A percentile compares a stretch with the other conserved stretches of the same genome.
Evolutionary conservation across 2,329 filamentous ascomycete species (phyloP).

Genomic region (Venturia aucupariae): DNA sequence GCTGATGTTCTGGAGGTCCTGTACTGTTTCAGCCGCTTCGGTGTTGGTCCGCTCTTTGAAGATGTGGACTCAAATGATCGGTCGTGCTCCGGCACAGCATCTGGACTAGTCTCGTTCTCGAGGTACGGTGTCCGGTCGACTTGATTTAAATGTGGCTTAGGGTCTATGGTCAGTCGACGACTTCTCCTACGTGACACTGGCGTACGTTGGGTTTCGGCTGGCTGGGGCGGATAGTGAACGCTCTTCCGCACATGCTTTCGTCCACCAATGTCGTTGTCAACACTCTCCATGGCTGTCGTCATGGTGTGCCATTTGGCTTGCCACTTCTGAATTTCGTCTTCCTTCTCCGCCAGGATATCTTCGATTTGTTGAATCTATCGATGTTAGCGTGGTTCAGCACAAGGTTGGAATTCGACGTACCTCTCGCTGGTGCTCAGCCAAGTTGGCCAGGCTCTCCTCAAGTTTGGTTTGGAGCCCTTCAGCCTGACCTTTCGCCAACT

Average conservation of each 20-base stretch:
- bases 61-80: constrained; percentile 22
- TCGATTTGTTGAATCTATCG: constrained; percentile 18
- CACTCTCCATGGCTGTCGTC: not conserved
- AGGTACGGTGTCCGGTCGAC: not conserved
- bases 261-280: not conserved
- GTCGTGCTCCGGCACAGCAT: not conserved
- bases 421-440: constrained; percentile 6
- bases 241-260: constrained; percentile 7
- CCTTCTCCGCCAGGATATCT: constrained; percentile 23
- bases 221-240: not conserved
- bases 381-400: not conserved
- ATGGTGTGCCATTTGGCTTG: not conserved
- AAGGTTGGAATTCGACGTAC: not conserved
- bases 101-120: not conserved
- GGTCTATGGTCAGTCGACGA: constrained; percentile 6
- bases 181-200: constrained; percentile 6
- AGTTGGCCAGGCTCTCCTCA: not conserved
- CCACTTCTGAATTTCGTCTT: constrained; percentile 20
- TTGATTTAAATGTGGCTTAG: not conserved
- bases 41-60: constrained; percentile 27
- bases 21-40: constrained; percentile 33
- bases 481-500: not conserved
- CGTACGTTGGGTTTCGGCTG: not conserved
- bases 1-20: constrained; percentile 25
- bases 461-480: not conserved